Evolutionary conservation across 2,329 filamentous ascomycete genomes (phyloP).

Genomic region (Talaromyces piceae): DNA sequence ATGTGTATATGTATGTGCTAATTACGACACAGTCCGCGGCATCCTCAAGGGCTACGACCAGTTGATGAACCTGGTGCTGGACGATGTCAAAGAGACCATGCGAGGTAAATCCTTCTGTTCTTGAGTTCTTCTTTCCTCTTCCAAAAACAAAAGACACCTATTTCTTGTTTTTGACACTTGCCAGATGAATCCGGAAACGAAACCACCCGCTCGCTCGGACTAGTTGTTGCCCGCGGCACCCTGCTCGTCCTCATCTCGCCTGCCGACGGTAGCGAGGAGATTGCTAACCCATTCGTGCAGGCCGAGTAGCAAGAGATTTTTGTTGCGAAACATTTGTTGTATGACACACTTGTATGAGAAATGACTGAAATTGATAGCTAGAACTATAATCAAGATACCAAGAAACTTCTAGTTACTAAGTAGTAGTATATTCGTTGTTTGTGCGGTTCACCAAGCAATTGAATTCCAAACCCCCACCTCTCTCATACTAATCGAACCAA

Average conservation of each 20-base stretch:
- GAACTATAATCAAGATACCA: neutral
- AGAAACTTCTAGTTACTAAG: neutral
- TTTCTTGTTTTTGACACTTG: no score
- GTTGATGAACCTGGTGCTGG: constrained; percentile 94
- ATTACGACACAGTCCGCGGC: constrained; percentile 60
- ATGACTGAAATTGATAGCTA: neutral
- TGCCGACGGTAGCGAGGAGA: constrained; percentile 89
- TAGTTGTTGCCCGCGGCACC: constrained; percentile 86
- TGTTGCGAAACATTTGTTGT: no score
- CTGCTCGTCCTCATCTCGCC: constrained; percentile 88
- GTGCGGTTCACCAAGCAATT: no score
- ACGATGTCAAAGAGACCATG: constrained; percentile 85
- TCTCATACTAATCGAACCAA: no score
- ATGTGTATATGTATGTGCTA: constrained; percentile 2
- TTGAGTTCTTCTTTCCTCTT: constrained; percentile 9
- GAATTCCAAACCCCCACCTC: no score
- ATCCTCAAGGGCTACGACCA: constrained; percentile 93
- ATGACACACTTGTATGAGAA: neutral
- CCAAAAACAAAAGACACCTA: no score
- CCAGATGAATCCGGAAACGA: constrained; percentile 90
- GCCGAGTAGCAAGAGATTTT: constrained; percentile 51
- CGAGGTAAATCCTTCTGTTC: constrained; percentile 54
- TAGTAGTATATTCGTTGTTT: no score
- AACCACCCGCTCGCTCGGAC: constrained; percentile 68
- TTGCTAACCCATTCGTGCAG: constrained; percentile 84